Evolutionary conservation across 805 yeast genomes (phyloP).

Genomic region (Candida easanensis): DNA sequence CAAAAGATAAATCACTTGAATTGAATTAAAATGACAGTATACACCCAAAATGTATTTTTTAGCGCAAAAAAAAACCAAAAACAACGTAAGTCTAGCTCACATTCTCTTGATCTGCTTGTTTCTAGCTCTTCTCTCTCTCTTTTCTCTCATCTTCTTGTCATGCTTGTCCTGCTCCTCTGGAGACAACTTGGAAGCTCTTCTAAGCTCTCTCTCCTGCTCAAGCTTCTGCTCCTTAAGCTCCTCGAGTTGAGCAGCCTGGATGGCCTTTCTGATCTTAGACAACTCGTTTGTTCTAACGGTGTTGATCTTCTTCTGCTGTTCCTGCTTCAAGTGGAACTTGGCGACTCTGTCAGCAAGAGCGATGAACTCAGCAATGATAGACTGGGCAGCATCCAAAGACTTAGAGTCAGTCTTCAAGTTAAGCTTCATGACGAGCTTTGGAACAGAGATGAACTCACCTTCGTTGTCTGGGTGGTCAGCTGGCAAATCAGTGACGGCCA

Average conservation of each 20-base stretch:
- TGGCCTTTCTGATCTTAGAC: slow-evolving; percentile 63
- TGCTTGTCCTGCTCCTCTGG: slow-evolving; percentile 78
- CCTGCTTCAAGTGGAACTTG: slow-evolving; percentile 62
- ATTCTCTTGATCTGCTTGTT: slow-evolving; percentile 29
- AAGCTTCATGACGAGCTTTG: slow-evolving; percentile 53
- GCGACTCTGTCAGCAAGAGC: slow-evolving; percentile 52
- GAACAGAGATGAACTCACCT: slow-evolving; percentile 49
- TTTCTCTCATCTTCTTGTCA: slow-evolving; percentile 76
- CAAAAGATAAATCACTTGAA: neutral
- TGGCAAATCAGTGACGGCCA: slow-evolving; percentile 85
- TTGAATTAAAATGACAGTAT: neutral
- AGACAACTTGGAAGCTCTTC: slow-evolving; percentile 55
- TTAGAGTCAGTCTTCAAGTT: slow-evolving; percentile 46
- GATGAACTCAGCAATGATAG: slow-evolving; percentile 54
- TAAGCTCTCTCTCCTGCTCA: slow-evolving; percentile 63
- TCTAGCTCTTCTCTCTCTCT: slow-evolving; percentile 79
- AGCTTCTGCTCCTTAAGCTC: slow-evolving; percentile 67
- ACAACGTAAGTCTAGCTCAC: slow-evolving; percentile 3
- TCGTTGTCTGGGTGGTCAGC: slow-evolving; percentile 62
- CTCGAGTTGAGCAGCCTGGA: slow-evolving; percentile 65
- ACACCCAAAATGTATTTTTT: no score
- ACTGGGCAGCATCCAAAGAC: slow-evolving; percentile 48
- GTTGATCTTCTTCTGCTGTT: slow-evolving; percentile 70
- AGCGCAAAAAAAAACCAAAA: no score
- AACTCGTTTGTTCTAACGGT: slow-evolving; percentile 76